phyloP scores from a whole-genome alignment of 2,329 filamentous ascomycete species.

The Colletotrichum spinosum region DNA sequence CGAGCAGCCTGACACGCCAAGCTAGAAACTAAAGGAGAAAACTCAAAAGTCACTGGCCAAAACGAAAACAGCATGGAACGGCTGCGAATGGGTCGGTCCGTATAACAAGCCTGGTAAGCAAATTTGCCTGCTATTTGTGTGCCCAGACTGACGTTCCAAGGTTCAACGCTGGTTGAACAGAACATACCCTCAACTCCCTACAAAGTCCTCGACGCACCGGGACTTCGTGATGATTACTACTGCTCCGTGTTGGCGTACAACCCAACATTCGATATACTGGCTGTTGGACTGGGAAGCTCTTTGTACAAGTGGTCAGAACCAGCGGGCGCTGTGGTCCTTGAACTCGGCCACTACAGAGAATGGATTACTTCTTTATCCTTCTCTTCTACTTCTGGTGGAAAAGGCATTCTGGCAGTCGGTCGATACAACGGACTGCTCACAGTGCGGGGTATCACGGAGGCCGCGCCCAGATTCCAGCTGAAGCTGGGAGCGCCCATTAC shows the following conservation, averaged over 20 bases:
- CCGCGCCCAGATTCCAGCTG: constrained; percentile 78
- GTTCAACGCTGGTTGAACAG: neutral
- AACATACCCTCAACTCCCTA: constrained; percentile 79
- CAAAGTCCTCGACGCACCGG: constrained; percentile 87
- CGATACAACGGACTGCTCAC: constrained; percentile 81
- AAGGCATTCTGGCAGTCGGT: constrained; percentile 86
- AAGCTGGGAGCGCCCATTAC: constrained; percentile 79
- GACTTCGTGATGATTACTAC: constrained; percentile 94
- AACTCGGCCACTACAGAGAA: constrained; percentile 51
- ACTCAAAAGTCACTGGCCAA: constrained; percentile 25
- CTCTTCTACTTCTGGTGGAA: constrained; percentile 80
- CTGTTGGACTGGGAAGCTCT: constrained; percentile 82
- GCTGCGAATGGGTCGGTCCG: constrained; percentile 52
- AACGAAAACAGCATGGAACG: constrained; percentile 55
- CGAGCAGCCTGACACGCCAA: constrained; percentile 43
- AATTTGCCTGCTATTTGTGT: neutral
- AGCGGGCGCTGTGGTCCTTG: constrained; percentile 70
- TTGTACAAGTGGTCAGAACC: constrained; percentile 92
- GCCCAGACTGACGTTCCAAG: neutral
- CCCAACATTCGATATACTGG: constrained; percentile 77
- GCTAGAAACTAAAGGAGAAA: constrained; percentile 12
- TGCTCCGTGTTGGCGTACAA: constrained; percentile 93
- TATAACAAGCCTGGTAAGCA: neutral
- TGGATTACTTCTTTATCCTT: constrained; percentile 90
- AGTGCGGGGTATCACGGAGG: constrained; percentile 79